These are phyloP conservation scores for Tephrocybe sp. DNA, from an alignment of 768 basidiomycete genomes.

Conservation along the genomic window DNA sequence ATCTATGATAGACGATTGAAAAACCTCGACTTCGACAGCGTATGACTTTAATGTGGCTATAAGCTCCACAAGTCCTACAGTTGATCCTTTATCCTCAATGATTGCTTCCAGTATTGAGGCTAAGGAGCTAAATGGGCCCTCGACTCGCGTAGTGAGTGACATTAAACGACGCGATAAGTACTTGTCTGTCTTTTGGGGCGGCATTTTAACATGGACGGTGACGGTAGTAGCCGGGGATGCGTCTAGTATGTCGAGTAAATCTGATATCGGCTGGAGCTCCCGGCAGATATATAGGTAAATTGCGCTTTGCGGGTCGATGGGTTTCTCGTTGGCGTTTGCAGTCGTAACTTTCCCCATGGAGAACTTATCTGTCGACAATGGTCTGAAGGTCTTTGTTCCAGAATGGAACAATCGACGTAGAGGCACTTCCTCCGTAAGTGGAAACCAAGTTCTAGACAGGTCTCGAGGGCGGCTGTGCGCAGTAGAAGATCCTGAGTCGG, in stretches of 20 bases:
- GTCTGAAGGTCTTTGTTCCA: neutral
- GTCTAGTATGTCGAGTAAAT: neutral
- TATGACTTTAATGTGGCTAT: neutral
- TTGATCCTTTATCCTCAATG: neutral
- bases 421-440: neutral
- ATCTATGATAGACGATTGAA: neutral
- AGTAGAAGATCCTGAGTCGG: neutral
- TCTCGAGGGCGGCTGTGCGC: too few relatives aligned
- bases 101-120: neutral
- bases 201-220: neutral
- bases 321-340: neutral
- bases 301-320: neutral
- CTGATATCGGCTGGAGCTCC: neutral
- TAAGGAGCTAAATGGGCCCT: slow-evolving; percentile 2
- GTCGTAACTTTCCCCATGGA: neutral
- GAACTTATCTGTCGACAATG: neutral
- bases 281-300: neutral
- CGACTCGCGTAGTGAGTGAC: neutral
- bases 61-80: neutral
- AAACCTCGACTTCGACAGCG: neutral
- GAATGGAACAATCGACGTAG: neutral
- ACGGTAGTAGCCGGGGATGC: neutral
- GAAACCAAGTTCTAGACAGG: neutral
- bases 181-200: neutral
- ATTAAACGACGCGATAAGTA: neutral